Evolutionary conservation across 768 basidiomycete species (phyloP).

Genomic region (Calvatia gigantea): DNA sequence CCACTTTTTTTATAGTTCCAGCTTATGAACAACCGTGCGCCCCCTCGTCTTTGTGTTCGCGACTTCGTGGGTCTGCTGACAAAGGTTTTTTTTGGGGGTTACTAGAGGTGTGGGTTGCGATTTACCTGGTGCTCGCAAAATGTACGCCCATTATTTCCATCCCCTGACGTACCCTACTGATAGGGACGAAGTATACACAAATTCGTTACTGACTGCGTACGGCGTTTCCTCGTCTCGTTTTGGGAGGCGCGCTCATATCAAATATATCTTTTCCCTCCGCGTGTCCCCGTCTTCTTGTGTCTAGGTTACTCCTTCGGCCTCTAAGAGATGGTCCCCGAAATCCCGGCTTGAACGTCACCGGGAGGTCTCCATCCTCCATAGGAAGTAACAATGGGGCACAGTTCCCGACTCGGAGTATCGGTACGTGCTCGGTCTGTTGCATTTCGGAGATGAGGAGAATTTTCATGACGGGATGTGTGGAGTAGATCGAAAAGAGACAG

Average conservation of each 20-base stretch:
- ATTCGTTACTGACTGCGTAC: slow-evolving; percentile 22
- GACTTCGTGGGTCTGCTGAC: neutral
- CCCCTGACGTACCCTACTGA: neutral
- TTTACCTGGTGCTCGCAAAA: slow-evolving; percentile 24
- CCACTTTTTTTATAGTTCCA: slow-evolving; percentile 18
- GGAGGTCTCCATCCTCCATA: neutral
- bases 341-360: neutral
- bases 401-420: neutral
- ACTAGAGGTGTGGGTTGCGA: slow-evolving; percentile 24
- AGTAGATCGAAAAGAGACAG: neutral
- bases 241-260: neutral
- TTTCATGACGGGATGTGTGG: neutral
- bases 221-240: neutral
- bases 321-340: neutral
- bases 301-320: slow-evolving; percentile 1
- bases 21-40: slow-evolving; percentile 18
- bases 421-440: neutral
- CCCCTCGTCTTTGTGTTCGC: neutral
- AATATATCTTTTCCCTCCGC: neutral
- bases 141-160: slow-evolving; percentile 9
- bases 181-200: slow-evolving; percentile 23
- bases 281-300: neutral
- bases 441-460: neutral
- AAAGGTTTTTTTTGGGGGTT: neutral
- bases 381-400: neutral